phyloP scores from a whole-genome alignment of 805 yeast species.

The Isabelozyma gotoi region DNA sequence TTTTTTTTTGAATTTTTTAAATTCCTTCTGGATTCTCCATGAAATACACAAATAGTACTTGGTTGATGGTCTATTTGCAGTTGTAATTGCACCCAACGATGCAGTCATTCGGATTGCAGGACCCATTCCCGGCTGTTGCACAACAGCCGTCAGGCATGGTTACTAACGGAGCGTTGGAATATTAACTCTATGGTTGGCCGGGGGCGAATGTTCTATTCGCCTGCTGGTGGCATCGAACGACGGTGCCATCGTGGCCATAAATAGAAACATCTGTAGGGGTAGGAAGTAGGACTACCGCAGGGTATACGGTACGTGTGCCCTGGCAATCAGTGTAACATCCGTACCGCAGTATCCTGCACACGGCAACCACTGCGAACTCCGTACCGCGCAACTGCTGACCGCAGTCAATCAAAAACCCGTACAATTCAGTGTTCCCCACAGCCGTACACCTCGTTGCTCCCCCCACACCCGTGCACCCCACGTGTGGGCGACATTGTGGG shows the following conservation, averaged over 20 bases:
- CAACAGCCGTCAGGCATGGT: slow-evolving; percentile 20
- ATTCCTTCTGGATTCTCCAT: background rate
- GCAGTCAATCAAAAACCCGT: background rate
- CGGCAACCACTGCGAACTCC: too few species aligned
- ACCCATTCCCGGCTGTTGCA: slow-evolving; percentile 25
- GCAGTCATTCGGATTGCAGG: slow-evolving; percentile 57
- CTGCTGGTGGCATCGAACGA: background rate
- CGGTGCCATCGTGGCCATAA: background rate
- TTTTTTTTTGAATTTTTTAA: background rate
- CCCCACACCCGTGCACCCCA: background rate
- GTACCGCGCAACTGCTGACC: too few species aligned
- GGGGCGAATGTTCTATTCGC: background rate
- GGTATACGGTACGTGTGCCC: too few species aligned
- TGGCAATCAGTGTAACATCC: too few species aligned
- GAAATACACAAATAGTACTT: background rate
- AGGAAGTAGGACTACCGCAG: too few species aligned
- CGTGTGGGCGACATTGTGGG: background rate
- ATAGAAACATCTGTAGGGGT: background rate
- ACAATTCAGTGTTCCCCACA: background rate
- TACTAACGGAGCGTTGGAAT: slow-evolving; percentile 65
- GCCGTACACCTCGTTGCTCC: background rate
- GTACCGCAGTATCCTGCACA: background rate
- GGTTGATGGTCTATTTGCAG: background rate
- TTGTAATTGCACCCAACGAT: slow-evolving; percentile 40
- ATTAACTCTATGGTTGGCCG: slow-evolving; percentile 13